Base-by-base conservation (phyloP, 345 rosid species). In the Microthlaspi erraticum region DNA sequence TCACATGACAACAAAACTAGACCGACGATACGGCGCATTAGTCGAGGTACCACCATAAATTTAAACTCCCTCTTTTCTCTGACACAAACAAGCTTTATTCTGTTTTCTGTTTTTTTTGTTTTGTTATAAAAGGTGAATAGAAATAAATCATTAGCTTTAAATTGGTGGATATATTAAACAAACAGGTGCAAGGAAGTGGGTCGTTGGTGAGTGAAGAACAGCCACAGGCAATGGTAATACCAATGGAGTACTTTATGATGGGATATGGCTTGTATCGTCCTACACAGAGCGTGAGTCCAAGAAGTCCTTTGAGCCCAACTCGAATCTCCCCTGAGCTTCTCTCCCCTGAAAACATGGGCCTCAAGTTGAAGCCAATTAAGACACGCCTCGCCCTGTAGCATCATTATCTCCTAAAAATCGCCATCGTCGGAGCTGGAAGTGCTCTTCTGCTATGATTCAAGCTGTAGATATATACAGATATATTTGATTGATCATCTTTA, bases 341-440 rank as follows among this genome's bases (percentile, higher is more conserved):
- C 12, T 88, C 99, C 5, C 99, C 97, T 0, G 98, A 95, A 81
- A 92, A 93, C 86, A 92, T 95, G 99, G 99, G 99, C 0, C 79
- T 95, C 79, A 92, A 95, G 86, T 78, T 92, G 60, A 92, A 95
- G 75, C 99, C 99, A 1, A 95, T 95, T 10, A 92, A 86, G 81
- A 95, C 99, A 18, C 79, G 96, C 19, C 68, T 79, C 36, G 34
- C 87, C 5, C 46, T 75, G 4, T 26, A 26, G 29, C 29, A 26
- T 26, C 4, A 26, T 2, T 2, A 1, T 26, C 29, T 26, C 23
- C 23, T 20, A 20, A 26, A 55, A 36, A 44, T 55, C n/a, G 29
- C 59, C 72, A 65, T 26, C 38, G 65, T 49, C 58, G 60, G 32
- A 73, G 52, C 48, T 64, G 56, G 42, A 58, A 72, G 29, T 66